Evolutionary conservation across 2,329 filamentous ascomycete species (phyloP), one percentile per base, ranked within the genome.

Genomic region (Chrysosporium queenslandicum): DNA sequence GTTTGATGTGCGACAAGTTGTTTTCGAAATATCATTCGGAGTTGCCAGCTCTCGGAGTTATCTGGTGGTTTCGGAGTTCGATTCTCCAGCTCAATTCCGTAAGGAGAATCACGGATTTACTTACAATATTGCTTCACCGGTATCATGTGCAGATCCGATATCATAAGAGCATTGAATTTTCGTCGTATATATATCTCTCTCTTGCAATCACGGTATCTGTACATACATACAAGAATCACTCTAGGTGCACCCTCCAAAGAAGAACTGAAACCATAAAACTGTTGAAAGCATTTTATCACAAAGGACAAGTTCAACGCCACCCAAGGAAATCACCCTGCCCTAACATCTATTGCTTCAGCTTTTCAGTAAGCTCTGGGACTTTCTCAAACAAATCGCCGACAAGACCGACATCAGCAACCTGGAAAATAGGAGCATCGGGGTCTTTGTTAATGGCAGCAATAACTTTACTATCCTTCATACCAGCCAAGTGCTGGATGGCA

Each of bases 401-500:
- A 49, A 98, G 75, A 11, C 92, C 92, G 50, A 97, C 89, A 71
- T 98, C 92, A 3, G 92, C 92, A 54, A 98, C 82, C 72, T 98
- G 92, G 78, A 98, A 98, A 62, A 98, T 98, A 27, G 92, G 92
- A 53, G 92, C 92, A 70, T 98, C 92, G 3, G 83, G 76, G 66
- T 98, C 92, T 76, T 98, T 98, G 78, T 98, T 98, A 66, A 98
- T 97, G 12, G 88, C 88, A 20, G 91, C 92, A 73, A 98, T 98
- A 54, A 98, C 92, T 76, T 98, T 98, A 76, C 89, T 96, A 67
- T 98, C 92, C 79, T 98, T 98, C 92, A 98, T 98, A 66, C 92
- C 92, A 29, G 92, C 92, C 71, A 98, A 72, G 76, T 98, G 92
- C 74, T 98, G 92, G 61, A 98, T 98, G 20, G 92, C 92, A 50